These are phyloP conservation scores for Eucalyptus caleyi DNA, from an alignment of 345 rosid genomes.

Conservation along the genomic window DNA sequence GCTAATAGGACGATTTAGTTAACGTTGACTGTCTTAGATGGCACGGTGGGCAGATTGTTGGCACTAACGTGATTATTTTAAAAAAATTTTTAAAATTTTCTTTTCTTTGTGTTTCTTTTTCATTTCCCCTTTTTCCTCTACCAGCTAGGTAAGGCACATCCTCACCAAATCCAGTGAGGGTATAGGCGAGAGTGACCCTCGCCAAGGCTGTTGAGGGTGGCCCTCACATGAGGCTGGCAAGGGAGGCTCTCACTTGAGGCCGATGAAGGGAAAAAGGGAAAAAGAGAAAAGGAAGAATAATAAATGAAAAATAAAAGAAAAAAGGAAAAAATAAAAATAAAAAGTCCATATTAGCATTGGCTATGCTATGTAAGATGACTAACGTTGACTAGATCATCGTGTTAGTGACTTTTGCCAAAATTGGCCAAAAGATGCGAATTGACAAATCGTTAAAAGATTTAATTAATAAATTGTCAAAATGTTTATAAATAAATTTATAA, in stretches of 20 bases:
- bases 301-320: too few relatives aligned
- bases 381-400: fast-evolving
- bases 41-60: too few relatives aligned
- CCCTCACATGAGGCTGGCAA: not conserved
- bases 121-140: not conserved
- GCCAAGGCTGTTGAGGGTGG: not conserved
- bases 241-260: not conserved
- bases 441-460: too few relatives aligned
- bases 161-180: not conserved
- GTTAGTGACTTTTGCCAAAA: not conserved
- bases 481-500: too few relatives aligned
- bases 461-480: too few relatives aligned
- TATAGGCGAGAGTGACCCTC: not conserved
- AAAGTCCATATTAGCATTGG: not conserved
- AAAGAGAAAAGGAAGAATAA: too few relatives aligned
- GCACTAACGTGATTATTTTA: fast-evolving
- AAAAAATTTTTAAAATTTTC: too few relatives aligned
- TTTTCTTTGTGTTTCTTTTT: too few relatives aligned
- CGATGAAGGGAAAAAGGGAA: not conserved
- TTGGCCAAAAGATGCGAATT: not conserved
- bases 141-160: not conserved
- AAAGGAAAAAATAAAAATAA: fast-evolving
- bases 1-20: not conserved
- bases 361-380: fast-evolving
- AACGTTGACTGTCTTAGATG: fast-evolving